phyloP scores from a whole-genome alignment of 108 stramenopile genomes.

The Conticribra weissflogii region DNA sequence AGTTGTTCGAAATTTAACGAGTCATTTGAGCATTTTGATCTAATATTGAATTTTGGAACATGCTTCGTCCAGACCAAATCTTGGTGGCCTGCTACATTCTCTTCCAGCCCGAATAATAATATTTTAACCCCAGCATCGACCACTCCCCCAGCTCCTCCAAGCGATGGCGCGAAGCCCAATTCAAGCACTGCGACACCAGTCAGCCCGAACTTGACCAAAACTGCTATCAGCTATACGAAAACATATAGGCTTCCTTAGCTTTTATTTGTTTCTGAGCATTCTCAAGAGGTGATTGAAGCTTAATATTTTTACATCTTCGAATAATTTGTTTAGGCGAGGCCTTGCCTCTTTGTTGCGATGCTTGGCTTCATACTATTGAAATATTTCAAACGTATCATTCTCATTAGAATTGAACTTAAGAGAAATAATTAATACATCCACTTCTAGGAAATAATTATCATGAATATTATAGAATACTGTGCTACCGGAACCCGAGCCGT shows the following conservation, averaged over 20 bases:
- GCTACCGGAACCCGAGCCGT: no score
- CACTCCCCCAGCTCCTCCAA: background rate
- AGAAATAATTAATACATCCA: no score
- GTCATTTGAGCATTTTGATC: background rate
- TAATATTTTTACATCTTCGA: no score
- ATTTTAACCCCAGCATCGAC: background rate
- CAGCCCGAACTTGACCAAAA: no score
- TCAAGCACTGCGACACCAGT: background rate
- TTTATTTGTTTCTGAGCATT: background rate
- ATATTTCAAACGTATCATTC: constrained; percentile 3
- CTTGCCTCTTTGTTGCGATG: no score
- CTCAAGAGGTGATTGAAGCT: no score
- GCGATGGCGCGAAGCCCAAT: background rate
- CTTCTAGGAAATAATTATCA: no score
- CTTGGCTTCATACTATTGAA: background rate
- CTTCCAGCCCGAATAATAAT: background rate
- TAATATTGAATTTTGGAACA: background rate
- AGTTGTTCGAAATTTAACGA: background rate
- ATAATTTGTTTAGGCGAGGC: no score
- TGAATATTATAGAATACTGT: no score
- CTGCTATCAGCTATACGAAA: background rate
- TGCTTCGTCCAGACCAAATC: background rate
- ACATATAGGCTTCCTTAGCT: background rate
- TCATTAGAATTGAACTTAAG: no score
- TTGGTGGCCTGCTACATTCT: constrained; percentile 7